Evolutionary conservation across 1,139 yeast genomes (phyloP).

Genomic region (Geotrichum europaeum): DNA sequence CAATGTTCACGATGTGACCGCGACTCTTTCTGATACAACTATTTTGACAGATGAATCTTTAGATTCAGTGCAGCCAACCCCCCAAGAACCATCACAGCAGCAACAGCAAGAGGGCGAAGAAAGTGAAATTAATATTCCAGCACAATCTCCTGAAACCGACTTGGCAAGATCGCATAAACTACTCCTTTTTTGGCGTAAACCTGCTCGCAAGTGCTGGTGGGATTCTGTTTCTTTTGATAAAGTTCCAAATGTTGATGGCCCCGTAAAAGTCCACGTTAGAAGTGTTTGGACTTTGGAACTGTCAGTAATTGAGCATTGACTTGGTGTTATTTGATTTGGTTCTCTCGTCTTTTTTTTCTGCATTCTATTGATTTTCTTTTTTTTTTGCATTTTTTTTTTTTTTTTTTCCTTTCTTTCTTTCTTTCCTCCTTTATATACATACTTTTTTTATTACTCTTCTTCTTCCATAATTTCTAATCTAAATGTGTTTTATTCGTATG

Average conservation of each 20-base stretch:
- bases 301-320: slow-evolving; percentile 30
- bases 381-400: neutral
- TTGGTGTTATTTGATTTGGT: neutral
- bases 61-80: neutral
- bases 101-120: neutral
- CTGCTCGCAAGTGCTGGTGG: slow-evolving; percentile 99
- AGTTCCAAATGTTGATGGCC: slow-evolving; percentile 35
- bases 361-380: neutral
- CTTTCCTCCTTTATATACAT: neutral
- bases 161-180: slow-evolving; percentile 61
- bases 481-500: neutral
- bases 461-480: too few species aligned
- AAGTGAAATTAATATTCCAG: neutral
- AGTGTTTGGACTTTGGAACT: slow-evolving; percentile 84
- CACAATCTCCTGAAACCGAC: slow-evolving; percentile 20
- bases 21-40: neutral
- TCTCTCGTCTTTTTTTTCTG: neutral
- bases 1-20: neutral
- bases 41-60: neutral
- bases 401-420: neutral
- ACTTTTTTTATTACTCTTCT: too few species aligned
- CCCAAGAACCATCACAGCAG: neutral
- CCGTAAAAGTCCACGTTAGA: slow-evolving; percentile 60
- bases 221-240: slow-evolving; percentile 47
- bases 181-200: slow-evolving; percentile 91